Conservation (phyloP, 768 basidiomycete genomes). For the Xanthoconium stramineum region DNA sequence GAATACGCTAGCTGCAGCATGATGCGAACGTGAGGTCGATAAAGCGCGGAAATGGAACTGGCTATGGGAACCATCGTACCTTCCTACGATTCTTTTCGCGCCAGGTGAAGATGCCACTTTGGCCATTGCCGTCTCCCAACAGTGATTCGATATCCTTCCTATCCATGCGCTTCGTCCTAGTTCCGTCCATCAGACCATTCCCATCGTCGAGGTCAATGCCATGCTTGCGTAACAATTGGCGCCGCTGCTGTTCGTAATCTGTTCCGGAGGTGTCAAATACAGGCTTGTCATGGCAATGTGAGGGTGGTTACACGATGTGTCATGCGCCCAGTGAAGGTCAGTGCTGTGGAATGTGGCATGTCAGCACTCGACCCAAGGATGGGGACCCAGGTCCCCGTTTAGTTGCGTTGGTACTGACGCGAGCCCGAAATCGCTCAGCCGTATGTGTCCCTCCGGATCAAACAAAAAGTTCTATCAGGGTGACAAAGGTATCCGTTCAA, state of each 20-base stretch:
- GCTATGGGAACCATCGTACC: constrained; percentile 45
- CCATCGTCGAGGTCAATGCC: constrained; percentile 92
- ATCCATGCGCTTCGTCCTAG: constrained; percentile 75
- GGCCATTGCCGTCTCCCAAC: constrained; percentile 80
- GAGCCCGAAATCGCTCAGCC: constrained; percentile 92
- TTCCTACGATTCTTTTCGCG: constrained; percentile 90
- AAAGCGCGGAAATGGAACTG: constrained; percentile 28
- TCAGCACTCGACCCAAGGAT: constrained; percentile 15
- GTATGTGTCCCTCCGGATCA: constrained; percentile 89
- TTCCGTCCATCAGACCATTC: constrained; percentile 60
- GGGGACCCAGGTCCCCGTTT: constrained; percentile 22
- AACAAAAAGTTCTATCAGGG: constrained; percentile 86
- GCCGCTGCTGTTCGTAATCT: constrained; percentile 95
- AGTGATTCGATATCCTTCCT: constrained; percentile 78
- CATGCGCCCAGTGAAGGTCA: constrained; percentile 95
- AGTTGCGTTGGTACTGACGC: constrained; percentile 59
- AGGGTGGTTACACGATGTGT: constrained; percentile 69
- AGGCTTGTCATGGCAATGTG: constrained; percentile 1
- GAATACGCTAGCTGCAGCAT: constrained; percentile 74
- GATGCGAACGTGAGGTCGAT: constrained; percentile 22
- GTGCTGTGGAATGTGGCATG: constrained; percentile 48
- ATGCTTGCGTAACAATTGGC: constrained; percentile 84
- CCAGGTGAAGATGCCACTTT: constrained; percentile 90
- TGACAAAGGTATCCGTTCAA: constrained; percentile 22
- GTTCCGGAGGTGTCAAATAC: constrained; percentile 15